phyloP scores from a whole-genome alignment of 1,284 basidiomycete species.

The Macrocystidia cucumis region DNA sequence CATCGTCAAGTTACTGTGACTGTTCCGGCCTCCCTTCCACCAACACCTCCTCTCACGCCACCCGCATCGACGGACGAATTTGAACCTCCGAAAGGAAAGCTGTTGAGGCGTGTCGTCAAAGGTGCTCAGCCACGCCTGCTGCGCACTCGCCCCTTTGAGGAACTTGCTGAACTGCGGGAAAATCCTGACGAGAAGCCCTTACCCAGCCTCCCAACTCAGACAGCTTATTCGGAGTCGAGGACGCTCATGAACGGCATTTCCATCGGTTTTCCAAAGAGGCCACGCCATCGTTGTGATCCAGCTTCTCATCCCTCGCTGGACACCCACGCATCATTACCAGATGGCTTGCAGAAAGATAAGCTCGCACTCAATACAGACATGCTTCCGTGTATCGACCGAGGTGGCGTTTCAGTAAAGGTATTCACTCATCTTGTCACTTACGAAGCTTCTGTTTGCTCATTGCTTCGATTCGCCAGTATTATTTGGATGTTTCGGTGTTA shows the following conservation, averaged over 20 bases:
- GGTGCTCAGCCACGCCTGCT: constrained; percentile 22
- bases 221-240: constrained; percentile 36
- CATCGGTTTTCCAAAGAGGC: constrained; percentile 64
- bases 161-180: constrained; percentile 10
- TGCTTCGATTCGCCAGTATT: constrained; percentile 38
- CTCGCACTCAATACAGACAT: constrained; percentile 46
- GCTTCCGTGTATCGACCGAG: constrained; percentile 59
- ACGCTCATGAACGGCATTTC: constrained; percentile 45
- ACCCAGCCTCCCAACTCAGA: constrained; percentile 33
- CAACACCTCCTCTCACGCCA: constrained; percentile 39
- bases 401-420: constrained; percentile 60
- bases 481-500: constrained; percentile 58
- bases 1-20: constrained; percentile 47
- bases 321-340: constrained; percentile 41
- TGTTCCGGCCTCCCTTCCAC: constrained; percentile 26
- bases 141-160: constrained; percentile 7
- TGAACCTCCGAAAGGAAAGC: constrained; percentile 22
- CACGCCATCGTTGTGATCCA: constrained; percentile 31
- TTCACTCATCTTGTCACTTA: constrained; percentile 2
- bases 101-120: constrained; percentile 41
- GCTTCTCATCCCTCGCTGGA: constrained; percentile 38
- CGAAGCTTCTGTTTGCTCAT: constrained; percentile 6
- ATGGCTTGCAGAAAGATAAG: constrained; percentile 56
- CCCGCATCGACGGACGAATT: constrained; percentile 39
- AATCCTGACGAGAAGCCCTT: constrained; percentile 44